phyloP scores from a whole-genome alignment of 2,329 filamentous ascomycete species.

The Botryotinia globosa region DNA sequence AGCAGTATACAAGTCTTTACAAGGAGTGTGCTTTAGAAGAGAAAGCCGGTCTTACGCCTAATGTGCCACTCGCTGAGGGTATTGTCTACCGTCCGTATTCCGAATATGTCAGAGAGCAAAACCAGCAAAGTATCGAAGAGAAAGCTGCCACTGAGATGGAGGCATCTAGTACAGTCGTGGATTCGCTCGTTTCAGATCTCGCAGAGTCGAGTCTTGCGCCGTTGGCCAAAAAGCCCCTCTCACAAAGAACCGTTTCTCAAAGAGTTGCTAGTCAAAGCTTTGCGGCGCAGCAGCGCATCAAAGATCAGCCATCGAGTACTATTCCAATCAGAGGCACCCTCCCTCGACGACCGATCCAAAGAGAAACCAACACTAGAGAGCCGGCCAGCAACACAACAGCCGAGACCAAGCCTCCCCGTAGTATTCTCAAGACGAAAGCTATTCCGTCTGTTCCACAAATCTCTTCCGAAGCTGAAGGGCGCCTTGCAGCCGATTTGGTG shows the following conservation, averaged over 20 bases:
- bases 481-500: constrained; percentile 36
- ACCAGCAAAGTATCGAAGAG: constrained; percentile 21
- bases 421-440: constrained; percentile 22
- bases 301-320: constrained; percentile 45
- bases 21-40: constrained; percentile 67
- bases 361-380: constrained; percentile 15
- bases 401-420: constrained; percentile 25
- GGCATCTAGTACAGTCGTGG: constrained; percentile 12
- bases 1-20: constrained; percentile 52
- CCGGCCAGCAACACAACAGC: background rate
- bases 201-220: background rate
- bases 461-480: constrained; percentile 34
- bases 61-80: constrained; percentile 59
- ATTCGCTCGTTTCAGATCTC: constrained; percentile 15
- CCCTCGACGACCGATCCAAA: constrained; percentile 26
- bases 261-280: constrained; percentile 59
- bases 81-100: constrained; percentile 65
- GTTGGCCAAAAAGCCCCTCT: constrained; percentile 8
- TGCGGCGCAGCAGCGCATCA: constrained; percentile 62
- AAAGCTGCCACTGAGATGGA: constrained; percentile 24
- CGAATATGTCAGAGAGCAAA: constrained; percentile 56
- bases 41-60: constrained; percentile 61
- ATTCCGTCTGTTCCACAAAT: constrained; percentile 27
- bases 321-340: constrained; percentile 23
- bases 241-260: constrained; percentile 12